Conservation (phyloP, 768 basidiomycete genomes). For the Pleurotus tuoliensis region DNA sequence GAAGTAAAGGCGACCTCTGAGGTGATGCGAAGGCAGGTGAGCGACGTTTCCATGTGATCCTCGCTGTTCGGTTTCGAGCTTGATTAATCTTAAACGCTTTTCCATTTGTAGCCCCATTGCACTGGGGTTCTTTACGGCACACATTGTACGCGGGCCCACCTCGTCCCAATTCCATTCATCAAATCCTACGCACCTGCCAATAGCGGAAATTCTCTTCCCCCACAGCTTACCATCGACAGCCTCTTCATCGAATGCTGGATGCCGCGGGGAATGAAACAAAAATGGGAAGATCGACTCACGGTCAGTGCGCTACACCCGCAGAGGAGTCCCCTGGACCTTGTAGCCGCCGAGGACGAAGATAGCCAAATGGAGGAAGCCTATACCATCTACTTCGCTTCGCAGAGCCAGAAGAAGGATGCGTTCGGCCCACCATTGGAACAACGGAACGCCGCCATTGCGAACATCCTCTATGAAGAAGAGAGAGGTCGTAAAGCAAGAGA, state of each 20-base stretch:
- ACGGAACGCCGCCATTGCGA: conserved; percentile 2
- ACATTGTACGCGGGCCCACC: conserved; percentile 4
- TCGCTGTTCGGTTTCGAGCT: neutral
- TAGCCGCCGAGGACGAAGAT: neutral
- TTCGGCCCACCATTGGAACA: neutral
- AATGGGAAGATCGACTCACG: conserved; percentile 3
- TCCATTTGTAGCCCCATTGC: conserved; percentile 1
- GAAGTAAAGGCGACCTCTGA: conserved; percentile 4
- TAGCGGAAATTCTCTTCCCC: neutral
- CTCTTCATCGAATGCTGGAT: conserved; percentile 6
- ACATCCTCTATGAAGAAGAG: neutral
- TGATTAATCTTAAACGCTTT: neutral
- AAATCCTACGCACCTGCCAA: neutral
- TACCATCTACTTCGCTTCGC: neutral
- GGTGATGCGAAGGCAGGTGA: neutral
- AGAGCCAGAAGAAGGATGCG: conserved; percentile 2
- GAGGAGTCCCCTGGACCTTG: no score
- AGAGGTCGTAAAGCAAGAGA: neutral
- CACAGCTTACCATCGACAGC: neutral
- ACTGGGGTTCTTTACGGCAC: conserved; percentile 4
- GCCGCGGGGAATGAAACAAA: conserved; percentile 4
- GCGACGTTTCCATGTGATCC: neutral
- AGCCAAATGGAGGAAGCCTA: neutral
- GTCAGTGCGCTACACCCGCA: neutral
- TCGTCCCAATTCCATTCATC: conserved; percentile 4